phyloP scores from a whole-genome alignment of 306 rosid genomes.

The Senna tora region DNA sequence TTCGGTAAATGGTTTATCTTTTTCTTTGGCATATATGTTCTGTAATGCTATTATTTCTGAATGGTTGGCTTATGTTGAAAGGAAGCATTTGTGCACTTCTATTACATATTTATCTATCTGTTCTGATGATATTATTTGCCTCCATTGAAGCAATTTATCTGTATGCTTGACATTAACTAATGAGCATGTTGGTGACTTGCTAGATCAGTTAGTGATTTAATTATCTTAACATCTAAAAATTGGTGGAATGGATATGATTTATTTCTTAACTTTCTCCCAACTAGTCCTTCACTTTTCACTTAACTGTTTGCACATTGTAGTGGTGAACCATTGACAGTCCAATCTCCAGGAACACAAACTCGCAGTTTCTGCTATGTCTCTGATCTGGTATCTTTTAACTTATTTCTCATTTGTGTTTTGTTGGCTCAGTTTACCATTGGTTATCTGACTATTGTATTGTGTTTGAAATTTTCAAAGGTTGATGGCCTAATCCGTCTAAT shows the following conservation, averaged over 20 bases:
- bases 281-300: conserved; percentile 4
- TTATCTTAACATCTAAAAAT: conserved; percentile 9
- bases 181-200: conserved; percentile 6
- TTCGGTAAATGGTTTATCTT: conserved; percentile 61
- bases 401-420: conserved; percentile 3
- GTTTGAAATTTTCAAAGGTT: conserved; percentile 51
- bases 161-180: background rate
- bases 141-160: background rate
- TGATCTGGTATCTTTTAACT: conserved; percentile 58
- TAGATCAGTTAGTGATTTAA: background rate
- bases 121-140: background rate
- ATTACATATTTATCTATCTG: background rate
- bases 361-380: conserved; percentile 88
- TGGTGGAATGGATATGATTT: background rate
- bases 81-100: background rate
- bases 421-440: conserved; percentile 14
- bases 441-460: conserved; percentile 20
- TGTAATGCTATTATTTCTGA: conserved; percentile 14
- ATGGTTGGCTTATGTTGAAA: background rate
- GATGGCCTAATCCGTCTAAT: conserved; percentile 84
- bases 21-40: background rate
- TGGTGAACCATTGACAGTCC: conserved; percentile 78
- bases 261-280: background rate
- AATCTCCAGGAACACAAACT: conserved; percentile 84
- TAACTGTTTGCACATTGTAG: conserved; percentile 50